These are phyloP conservation scores for Ogataea saltuana DNA, from an alignment of 805 yeast species.

Conservation along the genomic window DNA sequence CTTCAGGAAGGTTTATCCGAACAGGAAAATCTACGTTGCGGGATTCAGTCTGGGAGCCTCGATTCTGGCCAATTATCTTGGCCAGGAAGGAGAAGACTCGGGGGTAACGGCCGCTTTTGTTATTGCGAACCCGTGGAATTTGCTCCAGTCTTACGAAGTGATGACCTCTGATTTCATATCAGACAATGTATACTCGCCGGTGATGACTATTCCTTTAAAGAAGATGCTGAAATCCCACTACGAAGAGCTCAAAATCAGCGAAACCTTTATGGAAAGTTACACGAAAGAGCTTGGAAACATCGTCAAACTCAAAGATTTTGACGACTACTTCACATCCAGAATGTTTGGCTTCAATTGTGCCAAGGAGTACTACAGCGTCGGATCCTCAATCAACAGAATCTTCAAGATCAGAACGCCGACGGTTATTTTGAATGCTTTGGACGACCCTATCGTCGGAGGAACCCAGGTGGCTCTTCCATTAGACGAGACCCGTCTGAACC, in stretches of 20 bases:
- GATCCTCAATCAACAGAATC: slow-evolving; percentile 56
- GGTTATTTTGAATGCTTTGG: slow-evolving; percentile 61
- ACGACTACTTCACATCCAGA: slow-evolving; percentile 62
- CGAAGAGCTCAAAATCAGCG: slow-evolving; percentile 37
- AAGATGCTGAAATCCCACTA: slow-evolving; percentile 45
- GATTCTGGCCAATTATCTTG: slow-evolving; percentile 69
- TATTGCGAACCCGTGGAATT: slow-evolving; percentile 76
- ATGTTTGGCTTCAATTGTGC: slow-evolving; percentile 66
- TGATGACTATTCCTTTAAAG: slow-evolving; percentile 49
- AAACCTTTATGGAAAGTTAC: slow-evolving; percentile 25
- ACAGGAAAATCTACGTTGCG: slow-evolving; percentile 62
- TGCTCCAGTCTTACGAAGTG: slow-evolving; percentile 48
- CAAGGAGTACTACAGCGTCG: slow-evolving; percentile 63
- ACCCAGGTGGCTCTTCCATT: slow-evolving; percentile 47
- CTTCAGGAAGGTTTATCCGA: slow-evolving; percentile 53
- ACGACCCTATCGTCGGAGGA: slow-evolving; percentile 72
- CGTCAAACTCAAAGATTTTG: slow-evolving; percentile 55
- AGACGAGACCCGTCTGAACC: slow-evolving; percentile 53
- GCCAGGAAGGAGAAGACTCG: slow-evolving; percentile 55
- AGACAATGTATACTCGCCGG: slow-evolving; percentile 47
- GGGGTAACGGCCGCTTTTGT: slow-evolving; percentile 56
- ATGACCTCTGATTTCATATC: slow-evolving; percentile 47
- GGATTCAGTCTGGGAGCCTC: slow-evolving; percentile 84
- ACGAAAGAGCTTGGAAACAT: slow-evolving; percentile 21
- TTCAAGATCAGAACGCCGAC: slow-evolving; percentile 60